phyloP scores from a whole-genome alignment of 495 filamentous ascomycete species.

The Xylaria sp. region DNA sequence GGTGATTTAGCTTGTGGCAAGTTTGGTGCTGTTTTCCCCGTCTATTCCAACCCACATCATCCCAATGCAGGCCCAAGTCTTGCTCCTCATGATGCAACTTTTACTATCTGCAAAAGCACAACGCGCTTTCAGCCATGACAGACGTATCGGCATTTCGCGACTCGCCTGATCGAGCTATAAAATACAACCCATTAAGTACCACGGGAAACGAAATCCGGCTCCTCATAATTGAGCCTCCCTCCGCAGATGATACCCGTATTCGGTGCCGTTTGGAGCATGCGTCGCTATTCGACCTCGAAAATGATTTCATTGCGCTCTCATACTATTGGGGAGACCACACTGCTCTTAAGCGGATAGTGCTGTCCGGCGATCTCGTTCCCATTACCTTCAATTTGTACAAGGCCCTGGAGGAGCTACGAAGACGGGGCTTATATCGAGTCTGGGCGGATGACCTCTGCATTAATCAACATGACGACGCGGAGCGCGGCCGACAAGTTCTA shows the following conservation, averaged over 20 bases:
- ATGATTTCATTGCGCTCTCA: constrained; percentile 24
- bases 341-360: constrained; percentile 1
- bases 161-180: constrained; percentile 17
- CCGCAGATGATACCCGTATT: not conserved
- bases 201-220: constrained; percentile 21
- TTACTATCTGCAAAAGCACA: not conserved
- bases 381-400: constrained; percentile 21
- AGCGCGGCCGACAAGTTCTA: constrained; percentile 30
- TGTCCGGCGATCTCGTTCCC: not conserved
- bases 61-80: constrained; percentile 1
- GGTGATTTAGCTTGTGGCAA: not conserved
- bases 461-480: constrained; percentile 31
- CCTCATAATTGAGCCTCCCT: constrained; percentile 16
- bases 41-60: constrained; percentile 2
- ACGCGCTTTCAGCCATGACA: constrained; percentile 7
- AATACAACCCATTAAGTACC: constrained; percentile 7
- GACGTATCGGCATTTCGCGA: constrained; percentile 6
- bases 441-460: constrained; percentile 35
- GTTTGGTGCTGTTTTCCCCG: not conserved
- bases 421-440: constrained; percentile 18
- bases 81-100: not conserved
- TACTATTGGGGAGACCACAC: constrained; percentile 25
- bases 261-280: constrained; percentile 16
- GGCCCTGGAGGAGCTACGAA: constrained; percentile 17
- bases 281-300: constrained; percentile 16